Conservation (phyloP, 1,284 basidiomycete genomes). For the Moesziomyces parantarcticus region DNA sequence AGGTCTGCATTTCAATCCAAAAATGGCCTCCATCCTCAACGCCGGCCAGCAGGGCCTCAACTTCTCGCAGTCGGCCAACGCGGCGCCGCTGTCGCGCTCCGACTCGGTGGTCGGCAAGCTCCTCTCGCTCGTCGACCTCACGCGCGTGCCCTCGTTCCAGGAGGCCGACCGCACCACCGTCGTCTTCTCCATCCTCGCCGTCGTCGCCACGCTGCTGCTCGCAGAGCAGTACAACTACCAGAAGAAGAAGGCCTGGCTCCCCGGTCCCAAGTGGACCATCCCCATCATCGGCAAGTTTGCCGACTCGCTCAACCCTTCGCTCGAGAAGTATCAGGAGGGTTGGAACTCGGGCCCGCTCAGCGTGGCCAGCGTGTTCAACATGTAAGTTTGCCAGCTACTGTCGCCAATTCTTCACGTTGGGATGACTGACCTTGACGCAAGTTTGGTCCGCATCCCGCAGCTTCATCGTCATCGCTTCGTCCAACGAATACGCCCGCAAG, state of each 20-base stretch:
- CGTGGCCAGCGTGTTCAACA: constrained; percentile 66
- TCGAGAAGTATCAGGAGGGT: constrained; percentile 66
- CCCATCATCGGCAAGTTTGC: constrained; percentile 67
- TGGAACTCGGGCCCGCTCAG: constrained; percentile 67
- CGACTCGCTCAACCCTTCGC: constrained; percentile 63
- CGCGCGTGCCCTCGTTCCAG: constrained; percentile 41
- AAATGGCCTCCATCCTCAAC: constrained; percentile 40
- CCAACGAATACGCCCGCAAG: constrained; percentile 65
- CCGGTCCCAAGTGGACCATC: constrained; percentile 66
- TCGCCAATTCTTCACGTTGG: no score
- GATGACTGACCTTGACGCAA: constrained; percentile 12
- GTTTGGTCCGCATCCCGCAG: constrained; percentile 15
- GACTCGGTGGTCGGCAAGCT: constrained; percentile 36
- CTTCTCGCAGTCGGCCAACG: constrained; percentile 29
- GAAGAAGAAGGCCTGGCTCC: constrained; percentile 60
- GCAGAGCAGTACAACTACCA: constrained; percentile 61
- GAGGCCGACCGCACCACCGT: constrained; percentile 49
- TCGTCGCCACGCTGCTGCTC: constrained; percentile 53
- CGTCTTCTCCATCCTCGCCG: constrained; percentile 53
- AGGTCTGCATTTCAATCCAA: constrained; percentile 2
- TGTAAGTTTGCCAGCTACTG: constrained; percentile 35
- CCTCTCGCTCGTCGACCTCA: constrained; percentile 37
- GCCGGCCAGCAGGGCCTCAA: constrained; percentile 45
- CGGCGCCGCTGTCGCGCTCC: constrained; percentile 6
- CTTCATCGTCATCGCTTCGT: constrained; percentile 67